Evolutionary conservation across 371 early-diverging fungal genomes (phyloP), one percentile per base, ranked within the genome.

Genomic region (Mucor plumbeus): DNA sequence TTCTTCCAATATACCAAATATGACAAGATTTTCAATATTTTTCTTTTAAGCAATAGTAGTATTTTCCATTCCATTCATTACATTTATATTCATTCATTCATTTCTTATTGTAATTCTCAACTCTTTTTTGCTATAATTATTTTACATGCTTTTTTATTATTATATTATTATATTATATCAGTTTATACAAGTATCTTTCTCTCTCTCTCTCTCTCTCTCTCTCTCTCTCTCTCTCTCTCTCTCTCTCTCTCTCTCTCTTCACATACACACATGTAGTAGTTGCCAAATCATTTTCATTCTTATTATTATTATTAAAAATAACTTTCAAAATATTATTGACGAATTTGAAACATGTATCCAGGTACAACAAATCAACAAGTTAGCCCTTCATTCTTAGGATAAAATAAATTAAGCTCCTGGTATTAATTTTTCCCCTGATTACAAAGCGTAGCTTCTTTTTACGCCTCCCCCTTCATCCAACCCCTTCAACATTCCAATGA

Each of bases 61-160:
- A 34, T 33, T 14, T 59, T 43, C 17, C 21, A 14, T 56, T 38
- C 56, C 69, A 64, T 61, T 44, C 60, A 63, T 50, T 64, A 13
- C 34, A 56, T 60, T 26, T 19, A 54, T 17, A 36, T 31, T 56
- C 61, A 61, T 40, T 61, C 17, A 36, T 56, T 36, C 11, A 21
- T 44, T 21, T 55, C 41, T 64, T 39, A 26, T 44, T 65, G 65
- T 59, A 65, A 34, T 36, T 47, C 40, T 57, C 9, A 7, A 5
- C 10, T 11, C 39, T 40, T 59, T 57, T 40, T 59, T 40, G 21
- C 11, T 38, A 57, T 57, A 57, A 35, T 50, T 50, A 50, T 26
- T 41, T 48, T 36, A 26, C 53, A 61, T 61, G 61, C 66, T 35
- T 57, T 47, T 59, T 36, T 56, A 41, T 57, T 43, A 43, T 57